These are phyloP conservation scores for Gorgonomyces haynaldii DNA, from an alignment of 192 early-diverging fungal genomes.

Conservation along the genomic window DNA sequence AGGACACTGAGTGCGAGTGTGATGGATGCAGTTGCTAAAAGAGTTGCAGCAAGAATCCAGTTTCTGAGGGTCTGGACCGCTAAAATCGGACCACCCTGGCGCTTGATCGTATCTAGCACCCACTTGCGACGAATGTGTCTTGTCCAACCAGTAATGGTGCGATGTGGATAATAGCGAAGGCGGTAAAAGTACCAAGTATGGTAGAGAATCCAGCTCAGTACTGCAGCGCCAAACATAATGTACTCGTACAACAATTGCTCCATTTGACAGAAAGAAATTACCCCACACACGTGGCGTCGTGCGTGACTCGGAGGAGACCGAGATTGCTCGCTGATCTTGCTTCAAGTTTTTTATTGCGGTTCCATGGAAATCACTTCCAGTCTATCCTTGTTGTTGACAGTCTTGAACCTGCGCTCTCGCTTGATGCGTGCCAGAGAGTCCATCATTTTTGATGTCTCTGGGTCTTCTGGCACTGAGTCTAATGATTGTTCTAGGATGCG, in stretches of 20 bases:
- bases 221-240: not conserved
- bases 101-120: constrained; percentile 3
- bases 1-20: constrained; percentile 4
- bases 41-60: constrained; percentile 10
- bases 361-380: too few species aligned
- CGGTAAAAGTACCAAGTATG: constrained; percentile 2
- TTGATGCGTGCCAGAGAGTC: too few species aligned
- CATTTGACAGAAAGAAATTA: too few species aligned
- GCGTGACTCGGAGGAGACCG: too few species aligned
- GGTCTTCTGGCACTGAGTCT: too few species aligned
- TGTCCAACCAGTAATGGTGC: constrained; percentile 5
- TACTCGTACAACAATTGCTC: not conserved
- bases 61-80: constrained; percentile 16
- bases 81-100: constrained; percentile 10
- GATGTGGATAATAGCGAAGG: not conserved
- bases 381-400: too few species aligned
- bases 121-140: not conserved
- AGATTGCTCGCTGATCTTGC: too few species aligned
- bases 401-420: too few species aligned
- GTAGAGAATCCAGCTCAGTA: not conserved
- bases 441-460: too few species aligned
- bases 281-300: too few species aligned
- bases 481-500: too few species aligned
- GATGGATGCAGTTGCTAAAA: constrained; percentile 4
- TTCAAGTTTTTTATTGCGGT: too few species aligned